A percentile compares a stretch with the other conserved stretches of the same genome.
Conservation (phyloP, 139 green algal genomes). For the Chlamydomonas sphaeroides region DNA sequence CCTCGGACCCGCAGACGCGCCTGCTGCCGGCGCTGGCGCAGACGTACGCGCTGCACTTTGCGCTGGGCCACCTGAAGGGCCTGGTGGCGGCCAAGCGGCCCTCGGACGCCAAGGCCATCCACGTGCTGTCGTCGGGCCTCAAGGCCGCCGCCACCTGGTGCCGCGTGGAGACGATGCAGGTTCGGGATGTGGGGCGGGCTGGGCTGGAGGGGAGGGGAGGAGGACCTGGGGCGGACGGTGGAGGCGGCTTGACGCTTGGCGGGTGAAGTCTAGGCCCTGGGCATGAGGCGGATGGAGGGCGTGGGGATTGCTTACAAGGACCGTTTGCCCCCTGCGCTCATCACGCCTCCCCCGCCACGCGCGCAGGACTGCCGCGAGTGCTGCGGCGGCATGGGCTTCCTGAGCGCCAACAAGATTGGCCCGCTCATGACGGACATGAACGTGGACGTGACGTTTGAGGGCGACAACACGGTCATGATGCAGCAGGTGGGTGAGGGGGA, state of each 20-base stretch:
- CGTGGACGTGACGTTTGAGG: constrained; percentile 92
- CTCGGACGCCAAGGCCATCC: constrained; percentile 78
- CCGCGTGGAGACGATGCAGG: constrained; percentile 77
- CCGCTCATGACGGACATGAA: constrained; percentile 88
- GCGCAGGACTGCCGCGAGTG: constrained; percentile 64
- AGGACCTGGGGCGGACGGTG: no score
- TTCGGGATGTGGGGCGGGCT: background rate
- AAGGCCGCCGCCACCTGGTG: constrained; percentile 91
- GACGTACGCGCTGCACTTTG: constrained; percentile 86
- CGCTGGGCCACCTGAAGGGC: constrained; percentile 73
- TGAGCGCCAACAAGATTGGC: constrained; percentile 87
- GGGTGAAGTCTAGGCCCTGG: no score
- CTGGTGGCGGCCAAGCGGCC: constrained; percentile 47
- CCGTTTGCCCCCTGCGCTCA: background rate
- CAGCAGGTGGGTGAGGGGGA: constrained; percentile 70
- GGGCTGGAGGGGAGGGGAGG: no score
- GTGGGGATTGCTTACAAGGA: no score
- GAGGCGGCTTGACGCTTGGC: no score
- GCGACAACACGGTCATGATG: constrained; percentile 96
- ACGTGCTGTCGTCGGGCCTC: constrained; percentile 82
- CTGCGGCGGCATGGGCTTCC: constrained; percentile 86
- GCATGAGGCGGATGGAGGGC: no score
- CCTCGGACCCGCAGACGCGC: constrained; percentile 51
- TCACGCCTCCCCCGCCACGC: no score
- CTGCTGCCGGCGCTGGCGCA: constrained; percentile 83